Evolutionary conservation across 768 basidiomycete species (phyloP).

Genomic region (Tulasnella sp.): DNA sequence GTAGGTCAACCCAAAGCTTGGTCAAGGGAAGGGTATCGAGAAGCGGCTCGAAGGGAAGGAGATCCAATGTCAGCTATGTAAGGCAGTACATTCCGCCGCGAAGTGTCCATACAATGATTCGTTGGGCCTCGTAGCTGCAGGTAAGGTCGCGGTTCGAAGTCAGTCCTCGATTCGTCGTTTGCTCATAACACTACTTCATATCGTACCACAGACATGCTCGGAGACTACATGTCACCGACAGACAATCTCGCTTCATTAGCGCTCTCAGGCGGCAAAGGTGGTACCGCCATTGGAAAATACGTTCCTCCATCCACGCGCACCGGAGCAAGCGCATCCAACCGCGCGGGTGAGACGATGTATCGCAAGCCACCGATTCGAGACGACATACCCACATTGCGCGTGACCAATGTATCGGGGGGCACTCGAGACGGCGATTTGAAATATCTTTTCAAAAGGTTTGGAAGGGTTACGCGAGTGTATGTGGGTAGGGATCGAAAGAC

Average conservation of each 20-base stretch:
- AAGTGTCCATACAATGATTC: conserved; percentile 98
- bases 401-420: conserved; percentile 94
- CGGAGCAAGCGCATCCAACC: conserved; percentile 32
- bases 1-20: conserved; percentile 55
- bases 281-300: too few relatives aligned
- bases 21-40: conserved; percentile 57
- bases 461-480: conserved; percentile 79
- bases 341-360: conserved; percentile 70
- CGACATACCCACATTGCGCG: conserved; percentile 93
- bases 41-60: conserved; percentile 54
- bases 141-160: neutral
- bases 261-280: conserved; percentile 29
- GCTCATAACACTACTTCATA: neutral
- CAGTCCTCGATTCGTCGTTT: neutral
- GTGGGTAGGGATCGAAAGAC: conserved; percentile 93
- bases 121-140: conserved; percentile 47
- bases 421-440: conserved; percentile 90
- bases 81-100: conserved; percentile 94
- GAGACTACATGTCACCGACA: conserved; percentile 18
- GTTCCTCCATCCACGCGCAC: conserved; percentile 88
- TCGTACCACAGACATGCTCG: neutral
- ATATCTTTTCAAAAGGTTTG: conserved; percentile 80
- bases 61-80: conserved; percentile 85
- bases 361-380: conserved; percentile 53
- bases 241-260: conserved; percentile 32